These are phyloP conservation scores for Solanum medicagineum DNA, from an alignment of 257 asterid species.

Conservation along the genomic window DNA sequence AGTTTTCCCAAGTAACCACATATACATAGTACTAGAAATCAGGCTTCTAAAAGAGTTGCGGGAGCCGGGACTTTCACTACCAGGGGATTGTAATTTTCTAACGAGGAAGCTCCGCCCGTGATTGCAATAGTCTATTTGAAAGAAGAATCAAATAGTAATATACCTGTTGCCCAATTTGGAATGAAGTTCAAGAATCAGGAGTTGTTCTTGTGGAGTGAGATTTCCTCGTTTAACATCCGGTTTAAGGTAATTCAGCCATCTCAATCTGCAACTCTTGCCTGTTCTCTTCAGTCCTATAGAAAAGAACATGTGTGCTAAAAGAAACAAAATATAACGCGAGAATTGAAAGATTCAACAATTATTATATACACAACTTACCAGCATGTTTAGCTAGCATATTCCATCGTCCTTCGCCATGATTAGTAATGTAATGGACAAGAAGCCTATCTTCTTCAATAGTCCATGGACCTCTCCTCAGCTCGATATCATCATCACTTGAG, in stretches of 20 bases:
- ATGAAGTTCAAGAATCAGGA: conserved; percentile 28
- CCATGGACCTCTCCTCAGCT: conserved; percentile 32
- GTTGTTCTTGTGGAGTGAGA: conserved; percentile 20
- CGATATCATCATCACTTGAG: conserved; percentile 10
- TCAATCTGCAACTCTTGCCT: conserved; percentile 31
- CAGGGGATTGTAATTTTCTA: background rate
- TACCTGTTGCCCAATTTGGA: conserved; percentile 33
- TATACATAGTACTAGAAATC: background rate
- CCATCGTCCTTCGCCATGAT: conserved; percentile 35
- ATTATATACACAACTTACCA: background rate
- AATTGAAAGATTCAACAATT: background rate
- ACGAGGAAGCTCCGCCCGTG: background rate
- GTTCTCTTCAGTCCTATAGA: conserved; percentile 23
- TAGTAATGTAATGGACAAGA: conserved; percentile 17
- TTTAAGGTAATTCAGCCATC: conserved; percentile 34
- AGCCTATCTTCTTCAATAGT: conserved; percentile 24
- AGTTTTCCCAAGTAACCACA: background rate
- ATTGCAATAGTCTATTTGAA: background rate
- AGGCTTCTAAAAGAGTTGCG: background rate
- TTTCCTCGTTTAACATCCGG: conserved; percentile 34
- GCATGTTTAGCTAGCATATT: conserved; percentile 19
- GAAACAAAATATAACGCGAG: background rate
- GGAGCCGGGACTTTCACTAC: background rate
- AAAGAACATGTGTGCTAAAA: background rate
- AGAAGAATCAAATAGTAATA: background rate